These are phyloP conservation scores for Sinapis alba DNA, from an alignment of 441 rosid genomes.

Conservation along the genomic window DNA sequence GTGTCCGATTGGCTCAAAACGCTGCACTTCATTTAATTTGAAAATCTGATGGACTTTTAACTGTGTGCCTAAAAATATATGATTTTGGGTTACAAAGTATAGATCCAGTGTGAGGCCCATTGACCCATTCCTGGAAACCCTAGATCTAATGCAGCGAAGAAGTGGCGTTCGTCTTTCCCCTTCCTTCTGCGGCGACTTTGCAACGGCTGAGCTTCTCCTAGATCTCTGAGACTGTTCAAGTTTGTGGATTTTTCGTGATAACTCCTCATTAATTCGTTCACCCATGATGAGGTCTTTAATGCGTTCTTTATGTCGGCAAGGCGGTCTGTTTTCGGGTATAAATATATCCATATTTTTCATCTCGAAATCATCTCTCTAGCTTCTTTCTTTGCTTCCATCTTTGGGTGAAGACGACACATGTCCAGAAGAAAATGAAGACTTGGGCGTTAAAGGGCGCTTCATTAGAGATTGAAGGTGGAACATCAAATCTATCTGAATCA, in stretches of 20 bases:
- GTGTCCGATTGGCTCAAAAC: not conserved
- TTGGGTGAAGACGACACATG: not conserved
- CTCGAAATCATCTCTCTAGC: not conserved
- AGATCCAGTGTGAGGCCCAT: too few species aligned
- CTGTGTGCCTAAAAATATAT: too few species aligned
- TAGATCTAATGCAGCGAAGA: too few species aligned
- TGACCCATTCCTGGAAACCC: too few species aligned
- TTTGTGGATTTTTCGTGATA: not conserved
- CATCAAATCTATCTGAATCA: not conserved
- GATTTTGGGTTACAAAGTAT: too few species aligned
- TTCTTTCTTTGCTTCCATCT: not conserved
- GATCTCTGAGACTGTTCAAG: not conserved
- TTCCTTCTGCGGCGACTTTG: too few species aligned
- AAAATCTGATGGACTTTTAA: not conserved
- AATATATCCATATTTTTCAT: too few species aligned
- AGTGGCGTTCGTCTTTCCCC: too few species aligned
- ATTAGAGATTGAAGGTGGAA: not conserved
- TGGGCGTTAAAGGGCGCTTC: not conserved
- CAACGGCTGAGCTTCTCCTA: not conserved
- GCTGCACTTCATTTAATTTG: not conserved
- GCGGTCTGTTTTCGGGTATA: not conserved
- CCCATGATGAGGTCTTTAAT: not conserved
- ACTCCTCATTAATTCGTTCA: too few species aligned
- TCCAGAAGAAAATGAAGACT: not conserved
- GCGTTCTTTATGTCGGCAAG: not conserved